Conservation (phyloP, 2,329 filamentous ascomycete species). For the Botrytis elliptica region DNA sequence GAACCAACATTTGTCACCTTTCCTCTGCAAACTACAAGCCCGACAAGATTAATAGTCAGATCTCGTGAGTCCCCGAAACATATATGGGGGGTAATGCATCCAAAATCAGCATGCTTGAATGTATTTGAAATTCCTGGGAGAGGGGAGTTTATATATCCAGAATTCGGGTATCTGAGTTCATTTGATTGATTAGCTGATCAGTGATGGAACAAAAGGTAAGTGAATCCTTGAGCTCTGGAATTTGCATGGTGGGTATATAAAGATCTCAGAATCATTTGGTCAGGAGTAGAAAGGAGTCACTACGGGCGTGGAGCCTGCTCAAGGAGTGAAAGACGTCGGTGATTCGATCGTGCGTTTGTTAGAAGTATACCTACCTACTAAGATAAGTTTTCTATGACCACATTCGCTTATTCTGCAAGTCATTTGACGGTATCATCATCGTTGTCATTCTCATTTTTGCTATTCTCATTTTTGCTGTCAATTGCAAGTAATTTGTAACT, state of each 20-base stretch:
- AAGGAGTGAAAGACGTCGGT: neutral
- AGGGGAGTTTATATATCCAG: neutral
- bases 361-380: neutral
- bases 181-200: neutral
- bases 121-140: neutral
- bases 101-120: neutral
- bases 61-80: neutral
- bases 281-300: neutral
- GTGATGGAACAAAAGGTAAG: neutral
- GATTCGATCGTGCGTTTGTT: neutral
- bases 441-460: neutral
- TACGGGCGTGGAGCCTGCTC: too few relatives aligned
- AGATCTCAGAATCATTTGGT: too few relatives aligned
- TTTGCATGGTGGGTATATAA: too few relatives aligned
- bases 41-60: neutral
- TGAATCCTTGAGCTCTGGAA: too few relatives aligned
- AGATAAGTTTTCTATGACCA: rapidly evolving
- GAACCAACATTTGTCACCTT: rapidly evolving
- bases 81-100: too few relatives aligned
- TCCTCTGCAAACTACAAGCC: neutral
- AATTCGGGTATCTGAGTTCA: neutral
- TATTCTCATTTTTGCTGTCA: too few relatives aligned
- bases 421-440: neutral
- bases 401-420: neutral
- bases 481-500: too few relatives aligned